Evolutionary conservation across 768 basidiomycete species (phyloP).

Genomic region (Podaxis pistillaris): DNA sequence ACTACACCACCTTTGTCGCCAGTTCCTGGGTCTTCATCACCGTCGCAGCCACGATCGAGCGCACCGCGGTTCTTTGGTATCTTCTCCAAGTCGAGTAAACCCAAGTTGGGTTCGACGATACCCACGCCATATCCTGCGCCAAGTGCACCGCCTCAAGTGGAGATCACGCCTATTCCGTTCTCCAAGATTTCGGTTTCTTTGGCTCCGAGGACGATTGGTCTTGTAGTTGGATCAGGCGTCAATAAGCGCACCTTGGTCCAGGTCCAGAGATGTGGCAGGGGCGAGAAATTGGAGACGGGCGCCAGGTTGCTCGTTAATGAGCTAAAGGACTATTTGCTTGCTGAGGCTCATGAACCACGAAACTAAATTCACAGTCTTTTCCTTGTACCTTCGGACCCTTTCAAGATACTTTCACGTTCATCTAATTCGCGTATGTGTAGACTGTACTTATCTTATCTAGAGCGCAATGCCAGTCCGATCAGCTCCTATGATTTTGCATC

Average conservation of each 20-base stretch:
- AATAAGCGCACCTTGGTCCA: slow-evolving; percentile 54
- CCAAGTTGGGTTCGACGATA: not conserved
- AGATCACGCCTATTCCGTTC: slow-evolving; percentile 32
- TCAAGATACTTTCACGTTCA: no score
- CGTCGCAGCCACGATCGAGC: not conserved
- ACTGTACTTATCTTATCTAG: no score
- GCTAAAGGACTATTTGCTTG: slow-evolving; percentile 41
- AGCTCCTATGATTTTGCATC: no score
- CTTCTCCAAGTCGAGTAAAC: slow-evolving; percentile 16
- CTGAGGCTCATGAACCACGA: no score
- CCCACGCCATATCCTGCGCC: slow-evolving; percentile 5
- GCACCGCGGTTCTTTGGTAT: slow-evolving; percentile 15
- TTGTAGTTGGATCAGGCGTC: slow-evolving; percentile 25
- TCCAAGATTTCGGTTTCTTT: slow-evolving; percentile 38
- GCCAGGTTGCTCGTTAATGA: slow-evolving; percentile 52
- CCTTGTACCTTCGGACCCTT: no score
- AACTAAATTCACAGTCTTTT: no score
- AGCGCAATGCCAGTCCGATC: no score
- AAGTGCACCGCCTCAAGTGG: slow-evolving; percentile 5
- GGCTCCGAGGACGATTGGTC: slow-evolving; percentile 39
- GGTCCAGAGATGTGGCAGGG: slow-evolving; percentile 38
- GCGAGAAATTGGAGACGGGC: slow-evolving; percentile 55
- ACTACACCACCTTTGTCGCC: slow-evolving; percentile 6
- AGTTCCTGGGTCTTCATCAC: not conserved
- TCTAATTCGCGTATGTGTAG: no score